A percentile compares a stretch with the other conserved stretches of the same genome.
Conservation (phyloP, 192 early-diverging fungal genomes). For the Backusella tarrabulga region DNA sequence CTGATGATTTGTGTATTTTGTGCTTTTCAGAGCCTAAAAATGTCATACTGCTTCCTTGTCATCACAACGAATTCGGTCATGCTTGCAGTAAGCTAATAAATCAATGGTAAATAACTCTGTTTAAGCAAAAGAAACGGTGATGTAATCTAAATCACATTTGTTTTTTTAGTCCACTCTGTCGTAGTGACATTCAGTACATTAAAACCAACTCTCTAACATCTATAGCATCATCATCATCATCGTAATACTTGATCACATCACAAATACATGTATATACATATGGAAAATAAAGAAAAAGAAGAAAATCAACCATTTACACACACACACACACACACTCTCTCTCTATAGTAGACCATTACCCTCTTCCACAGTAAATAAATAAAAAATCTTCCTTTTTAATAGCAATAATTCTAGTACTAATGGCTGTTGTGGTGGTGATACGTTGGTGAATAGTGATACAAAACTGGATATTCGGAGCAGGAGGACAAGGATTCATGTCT, state of each 20-base stretch:
- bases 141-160: background rate
- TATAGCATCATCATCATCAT: background rate
- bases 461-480: background rate
- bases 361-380: background rate
- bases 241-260: background rate
- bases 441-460: conserved; percentile 1
- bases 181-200: background rate
- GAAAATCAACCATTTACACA: background rate
- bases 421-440: background rate
- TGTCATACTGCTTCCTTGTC: conserved; percentile 43
- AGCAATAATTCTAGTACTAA: background rate
- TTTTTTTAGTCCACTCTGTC: background rate
- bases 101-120: conserved; percentile 15
- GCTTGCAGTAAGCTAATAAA: conserved; percentile 39
- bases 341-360: background rate
- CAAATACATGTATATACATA: background rate
- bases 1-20: conserved; percentile 38
- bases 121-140: background rate
- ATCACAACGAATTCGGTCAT: conserved; percentile 45
- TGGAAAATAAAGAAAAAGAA: background rate
- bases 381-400: background rate
- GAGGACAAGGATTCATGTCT: conserved; percentile 11
- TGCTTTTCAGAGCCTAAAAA: conserved; percentile 48
- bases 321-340: background rate
- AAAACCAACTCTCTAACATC: background rate